A percentile compares a stretch with the other conserved stretches of the same genome.
phyloP scores from a whole-genome alignment of 345 rosid genomes.

The Camelina sativa region DNA sequence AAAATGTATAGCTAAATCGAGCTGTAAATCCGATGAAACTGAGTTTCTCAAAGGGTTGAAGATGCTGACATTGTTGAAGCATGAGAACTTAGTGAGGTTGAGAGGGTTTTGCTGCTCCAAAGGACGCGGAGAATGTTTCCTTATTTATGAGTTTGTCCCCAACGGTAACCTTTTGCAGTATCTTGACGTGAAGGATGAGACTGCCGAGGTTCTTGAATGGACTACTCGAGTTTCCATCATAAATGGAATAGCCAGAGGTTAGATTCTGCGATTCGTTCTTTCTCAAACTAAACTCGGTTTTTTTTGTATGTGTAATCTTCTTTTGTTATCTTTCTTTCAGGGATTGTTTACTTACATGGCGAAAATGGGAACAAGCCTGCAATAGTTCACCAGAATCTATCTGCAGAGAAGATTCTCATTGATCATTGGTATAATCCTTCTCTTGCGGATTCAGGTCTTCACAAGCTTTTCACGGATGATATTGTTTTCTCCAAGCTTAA shows the following conservation, averaged over 20 bases:
- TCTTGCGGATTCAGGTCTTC: slow-evolving; percentile 84
- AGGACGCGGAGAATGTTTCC: slow-evolving; percentile 94
- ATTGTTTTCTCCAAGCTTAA: slow-evolving; percentile 86
- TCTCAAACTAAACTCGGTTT: neutral
- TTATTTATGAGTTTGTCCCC: slow-evolving; percentile 81
- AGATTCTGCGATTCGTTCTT: slow-evolving; percentile 18
- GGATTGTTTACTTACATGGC: slow-evolving; percentile 75
- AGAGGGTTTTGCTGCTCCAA: slow-evolving; percentile 96
- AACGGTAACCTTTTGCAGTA: slow-evolving; percentile 81
- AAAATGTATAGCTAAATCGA: slow-evolving; percentile 81
- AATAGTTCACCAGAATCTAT: slow-evolving; percentile 80
- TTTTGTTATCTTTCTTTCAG: slow-evolving; percentile 47
- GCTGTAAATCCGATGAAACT: slow-evolving; percentile 80
- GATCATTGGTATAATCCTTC: slow-evolving; percentile 71
- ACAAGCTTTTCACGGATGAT: slow-evolving; percentile 88
- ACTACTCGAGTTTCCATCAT: slow-evolving; percentile 75
- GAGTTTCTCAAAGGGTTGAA: slow-evolving; percentile 86
- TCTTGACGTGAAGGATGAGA: slow-evolving; percentile 67
- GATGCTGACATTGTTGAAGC: slow-evolving; percentile 69
- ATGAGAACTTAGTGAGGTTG: slow-evolving; percentile 75
- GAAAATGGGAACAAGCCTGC: slow-evolving; percentile 63
- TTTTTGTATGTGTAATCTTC: neutral
- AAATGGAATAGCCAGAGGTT: slow-evolving; percentile 87
- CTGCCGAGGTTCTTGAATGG: slow-evolving; percentile 81
- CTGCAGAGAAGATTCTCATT: slow-evolving; percentile 80